Evolutionary conservation across 164 flowering plant genomes (phyloP), one percentile per base, ranked within the genome.

Genomic region (Vitis riparia): DNA sequence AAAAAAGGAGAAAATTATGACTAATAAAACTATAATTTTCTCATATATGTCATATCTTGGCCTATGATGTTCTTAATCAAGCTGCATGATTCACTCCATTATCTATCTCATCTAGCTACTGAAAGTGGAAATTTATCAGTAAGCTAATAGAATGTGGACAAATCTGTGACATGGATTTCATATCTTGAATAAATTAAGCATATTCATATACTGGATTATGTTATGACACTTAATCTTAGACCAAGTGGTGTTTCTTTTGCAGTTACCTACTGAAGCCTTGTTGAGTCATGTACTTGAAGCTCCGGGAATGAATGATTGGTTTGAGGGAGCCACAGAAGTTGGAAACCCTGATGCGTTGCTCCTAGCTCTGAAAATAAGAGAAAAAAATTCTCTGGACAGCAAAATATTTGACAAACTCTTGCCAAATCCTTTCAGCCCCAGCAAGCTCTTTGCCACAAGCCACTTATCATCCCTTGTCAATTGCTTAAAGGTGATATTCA

Each of bases 271-370:
- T 51, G 92, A 89, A 62, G 92, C 88, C 12, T 63, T 92, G 74
- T 11, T 71, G 65, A 77, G 76, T 70, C 92, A 93, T 44, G 81
- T 93, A 65, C 84, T 93, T 68, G 89, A 87, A 74, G 92, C 92
- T 76, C 87, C 97, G 5, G 91, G 83, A 17, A 66, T 96, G 69
- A 79, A 55, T 37, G 89, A 96, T 57, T 96, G 97, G 98, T 92
- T 96, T 77, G 85, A 81, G 63, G 82, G 74, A 71, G 97, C 97
- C 19, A 63, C 66, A 57, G 88, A 88, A 71, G 76, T 62, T 76
- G 97, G 97, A 71, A 93, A 93, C 78, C 91, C 98, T 17, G 99
- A 96, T 85, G 98, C 98, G 12, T 82, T 96, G 78, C 86, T 91
- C 72, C 75, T 96, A 72, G 98, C 98, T 30, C 66, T 96, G 53